Conservation (phyloP, 106 monocot species). For the Posidonia australis region DNA sequence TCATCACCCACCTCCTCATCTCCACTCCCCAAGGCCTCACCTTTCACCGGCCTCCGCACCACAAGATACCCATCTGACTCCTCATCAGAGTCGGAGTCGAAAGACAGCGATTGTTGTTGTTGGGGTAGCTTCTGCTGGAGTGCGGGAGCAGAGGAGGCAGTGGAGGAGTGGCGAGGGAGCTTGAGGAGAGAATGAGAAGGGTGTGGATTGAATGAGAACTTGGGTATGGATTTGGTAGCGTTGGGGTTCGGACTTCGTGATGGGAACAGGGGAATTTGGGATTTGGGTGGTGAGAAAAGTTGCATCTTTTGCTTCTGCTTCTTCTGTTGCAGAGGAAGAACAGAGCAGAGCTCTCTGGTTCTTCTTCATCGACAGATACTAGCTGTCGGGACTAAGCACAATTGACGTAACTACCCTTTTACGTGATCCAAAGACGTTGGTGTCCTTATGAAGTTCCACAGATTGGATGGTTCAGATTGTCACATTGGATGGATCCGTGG, state of each 20-base stretch:
- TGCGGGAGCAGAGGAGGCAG: neutral
- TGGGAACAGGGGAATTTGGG: constrained; percentile 19
- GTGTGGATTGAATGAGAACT: constrained; percentile 9
- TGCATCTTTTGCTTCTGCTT: constrained; percentile 12
- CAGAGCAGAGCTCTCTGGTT: constrained; percentile 4
- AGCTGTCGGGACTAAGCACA: no score
- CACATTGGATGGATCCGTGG: no score
- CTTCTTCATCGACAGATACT: no score
- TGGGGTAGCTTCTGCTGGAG: neutral
- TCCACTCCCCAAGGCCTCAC: neutral
- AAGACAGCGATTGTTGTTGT: constrained; percentile 5
- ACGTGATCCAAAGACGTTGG: no score
- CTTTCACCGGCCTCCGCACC: constrained; percentile 56
- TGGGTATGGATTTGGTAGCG: constrained; percentile 10
- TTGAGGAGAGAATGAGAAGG: constrained; percentile 11
- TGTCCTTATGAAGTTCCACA: no score
- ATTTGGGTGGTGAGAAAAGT: constrained; percentile 19
- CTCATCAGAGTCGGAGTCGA: neutral
- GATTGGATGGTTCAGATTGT: no score
- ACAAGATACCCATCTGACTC: constrained; percentile 15
- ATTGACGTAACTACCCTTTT: no score
- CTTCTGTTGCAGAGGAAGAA: constrained; percentile 6
- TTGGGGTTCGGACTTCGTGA: constrained; percentile 4
- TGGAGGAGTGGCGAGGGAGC: constrained; percentile 10
- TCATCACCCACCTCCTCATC: constrained; percentile 12